phyloP scores from a whole-genome alignment of 2,329 filamentous ascomycete species.

The Verticillium isaacii region DNA sequence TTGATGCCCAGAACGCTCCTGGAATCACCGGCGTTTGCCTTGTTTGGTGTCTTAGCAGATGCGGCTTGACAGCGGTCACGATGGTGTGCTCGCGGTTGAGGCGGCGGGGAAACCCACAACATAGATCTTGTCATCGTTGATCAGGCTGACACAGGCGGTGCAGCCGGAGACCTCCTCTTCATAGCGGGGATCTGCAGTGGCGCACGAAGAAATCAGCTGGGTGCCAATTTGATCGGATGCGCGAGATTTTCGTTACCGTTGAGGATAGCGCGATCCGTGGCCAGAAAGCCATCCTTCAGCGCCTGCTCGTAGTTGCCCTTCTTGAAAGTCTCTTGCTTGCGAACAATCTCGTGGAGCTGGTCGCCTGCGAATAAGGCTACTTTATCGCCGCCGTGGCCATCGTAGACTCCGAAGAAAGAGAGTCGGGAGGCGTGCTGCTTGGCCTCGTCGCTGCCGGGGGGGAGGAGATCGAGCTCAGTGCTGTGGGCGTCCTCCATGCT shows the following conservation, averaged over 20 bases:
- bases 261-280: constrained; percentile 91
- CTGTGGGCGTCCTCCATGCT: constrained; percentile 99
- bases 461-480: constrained; percentile 79
- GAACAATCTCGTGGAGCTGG: constrained; percentile 88
- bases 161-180: constrained; percentile 98
- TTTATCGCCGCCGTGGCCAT: constrained; percentile 95
- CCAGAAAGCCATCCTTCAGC: constrained; percentile 93
- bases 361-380: constrained; percentile 91
- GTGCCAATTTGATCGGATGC: background rate
- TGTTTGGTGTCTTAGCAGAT: constrained; percentile 10
- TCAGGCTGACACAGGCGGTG: constrained; percentile 86
- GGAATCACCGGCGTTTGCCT: constrained; percentile 98
- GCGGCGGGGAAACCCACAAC: constrained; percentile 61
- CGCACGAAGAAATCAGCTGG: background rate
- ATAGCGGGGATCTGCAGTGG: constrained; percentile 77
- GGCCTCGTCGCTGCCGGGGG: constrained; percentile 46
- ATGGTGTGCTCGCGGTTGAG: background rate
- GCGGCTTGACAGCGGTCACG: background rate
- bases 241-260: constrained; percentile 59
- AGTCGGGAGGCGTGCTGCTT: constrained; percentile 68
- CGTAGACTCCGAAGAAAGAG: constrained; percentile 96
- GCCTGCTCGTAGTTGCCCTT: constrained; percentile 90
- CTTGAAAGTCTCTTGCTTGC: constrained; percentile 92
- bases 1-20: constrained; percentile 94
- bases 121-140: constrained; percentile 89